Evolutionary conservation across 495 filamentous ascomycete species (phyloP).

Genomic region (Tuber magnatum): DNA sequence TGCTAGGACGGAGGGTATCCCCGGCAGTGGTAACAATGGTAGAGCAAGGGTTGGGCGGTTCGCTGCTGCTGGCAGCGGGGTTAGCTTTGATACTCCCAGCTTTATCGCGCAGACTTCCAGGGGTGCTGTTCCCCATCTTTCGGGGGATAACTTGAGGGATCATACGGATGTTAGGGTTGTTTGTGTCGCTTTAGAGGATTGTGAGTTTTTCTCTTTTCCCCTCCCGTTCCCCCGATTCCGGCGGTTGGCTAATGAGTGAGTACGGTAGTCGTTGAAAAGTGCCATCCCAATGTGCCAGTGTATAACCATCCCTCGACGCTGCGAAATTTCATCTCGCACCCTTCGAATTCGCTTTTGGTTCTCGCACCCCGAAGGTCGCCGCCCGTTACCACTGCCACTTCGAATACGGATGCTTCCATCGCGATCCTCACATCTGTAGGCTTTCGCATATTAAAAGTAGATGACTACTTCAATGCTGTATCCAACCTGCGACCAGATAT

Average conservation of each 20-base stretch:
- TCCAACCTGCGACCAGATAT: constrained; percentile 68
- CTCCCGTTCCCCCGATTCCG: not conserved
- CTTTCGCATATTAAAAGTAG: constrained; percentile 60
- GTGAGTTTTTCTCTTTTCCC: constrained; percentile 50
- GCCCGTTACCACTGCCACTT: constrained; percentile 61
- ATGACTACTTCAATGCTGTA: constrained; percentile 59
- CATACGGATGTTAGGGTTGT: constrained; percentile 59
- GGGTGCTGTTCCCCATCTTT: constrained; percentile 75
- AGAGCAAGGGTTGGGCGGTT: not conserved
- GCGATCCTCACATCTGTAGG: constrained; percentile 76
- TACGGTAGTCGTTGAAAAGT: constrained; percentile 67
- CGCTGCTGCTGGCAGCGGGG: not conserved
- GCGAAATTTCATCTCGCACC: constrained; percentile 63
- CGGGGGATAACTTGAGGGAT: constrained; percentile 69
- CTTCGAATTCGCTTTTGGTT: constrained; percentile 54
- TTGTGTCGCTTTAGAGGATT: constrained; percentile 87
- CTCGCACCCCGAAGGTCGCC: constrained; percentile 72
- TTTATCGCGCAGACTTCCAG: constrained; percentile 73
- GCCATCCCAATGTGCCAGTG: constrained; percentile 49
- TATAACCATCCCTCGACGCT: constrained; percentile 53
- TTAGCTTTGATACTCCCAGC: constrained; percentile 57
- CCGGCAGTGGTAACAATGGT: not conserved
- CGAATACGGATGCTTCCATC: constrained; percentile 66
- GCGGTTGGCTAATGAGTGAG: constrained; percentile 42
- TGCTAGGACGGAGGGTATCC: not conserved